Evolutionary conservation across 495 filamentous ascomycete species (phyloP), one percentile per base, ranked within the genome.

Genomic region (Friedmanniomyces simplex): DNA sequence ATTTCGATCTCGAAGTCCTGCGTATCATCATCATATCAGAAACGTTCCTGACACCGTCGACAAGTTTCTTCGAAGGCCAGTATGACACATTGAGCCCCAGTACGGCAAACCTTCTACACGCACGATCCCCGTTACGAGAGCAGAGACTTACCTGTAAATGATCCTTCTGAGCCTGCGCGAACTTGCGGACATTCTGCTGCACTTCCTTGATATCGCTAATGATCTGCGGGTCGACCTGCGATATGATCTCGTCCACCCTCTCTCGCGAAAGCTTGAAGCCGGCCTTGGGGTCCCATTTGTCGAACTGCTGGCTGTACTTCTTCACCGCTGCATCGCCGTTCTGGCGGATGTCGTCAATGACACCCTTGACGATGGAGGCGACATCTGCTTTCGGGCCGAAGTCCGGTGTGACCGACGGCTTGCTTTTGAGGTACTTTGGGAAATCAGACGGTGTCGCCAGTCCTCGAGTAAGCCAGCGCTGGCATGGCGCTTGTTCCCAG

Each of bases 141-240:
- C 28, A 10, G 10, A 32, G 28, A 32, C 28, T 32, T 43, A 43
- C 76, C 26, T 68, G 70, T 20, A 78, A 64, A 12, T 65, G 70
- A 0, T 69, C 68, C 37, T 64, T 60, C 60, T 80, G 76, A 1
- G 74, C 76, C 47, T 73, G 50, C 1, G 77, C 76, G 66, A 80
- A 80, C 4, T 59, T 68, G 8, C 74, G 65, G 7, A 78, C 74
- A 61, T 80, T 79, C 12, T 61, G 53, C 62, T 80, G 77, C 1
- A 75, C 77, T 49, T 75, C 66, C 55, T 75, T 76, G 65, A 80
- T 79, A 64, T 80, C 77, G 21, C 69, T 67, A 50, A 78, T 74
- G 1, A 69, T 73, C 57, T 79, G 76, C 26, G 68, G 53, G 2
- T 75, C 70, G 6, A 72, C 58, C 11, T 64, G 55, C 0, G 67